phyloP scores from a whole-genome alignment of 768 basidiomycete genomes.

The Russula vinacea region DNA sequence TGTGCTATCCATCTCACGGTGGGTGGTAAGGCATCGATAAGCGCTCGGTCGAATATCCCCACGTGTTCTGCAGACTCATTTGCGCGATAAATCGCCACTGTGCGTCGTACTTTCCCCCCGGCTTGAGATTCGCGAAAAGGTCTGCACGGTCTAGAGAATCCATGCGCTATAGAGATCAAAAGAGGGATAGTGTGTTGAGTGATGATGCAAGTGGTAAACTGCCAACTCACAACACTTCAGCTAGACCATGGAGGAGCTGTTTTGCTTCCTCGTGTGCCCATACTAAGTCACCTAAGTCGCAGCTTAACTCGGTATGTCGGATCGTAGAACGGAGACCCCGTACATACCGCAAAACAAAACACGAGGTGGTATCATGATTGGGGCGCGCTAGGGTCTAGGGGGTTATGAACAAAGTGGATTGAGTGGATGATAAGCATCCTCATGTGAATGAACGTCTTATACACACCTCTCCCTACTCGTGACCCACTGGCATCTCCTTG shows the following conservation, averaged over 20 bases:
- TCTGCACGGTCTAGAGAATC: conserved; percentile 62
- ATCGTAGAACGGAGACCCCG: background rate
- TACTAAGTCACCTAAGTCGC: conserved; percentile 55
- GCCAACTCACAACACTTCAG: conserved; percentile 69
- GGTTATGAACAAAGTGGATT: background rate
- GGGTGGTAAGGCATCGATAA: conserved; percentile 64
- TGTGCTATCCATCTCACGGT: conserved; percentile 84
- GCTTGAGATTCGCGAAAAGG: conserved; percentile 61
- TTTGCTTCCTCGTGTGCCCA: conserved; percentile 80
- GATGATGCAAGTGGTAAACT: background rate
- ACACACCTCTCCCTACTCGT: background rate
- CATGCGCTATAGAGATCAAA: conserved; percentile 39
- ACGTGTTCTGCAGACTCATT: conserved; percentile 62
- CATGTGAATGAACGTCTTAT: background rate
- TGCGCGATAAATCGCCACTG: conserved; percentile 76
- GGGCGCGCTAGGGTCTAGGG: background rate
- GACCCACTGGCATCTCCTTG: background rate
- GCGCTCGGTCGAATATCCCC: conserved; percentile 76
- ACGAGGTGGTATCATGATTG: conserved; percentile 29
- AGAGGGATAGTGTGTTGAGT: background rate
- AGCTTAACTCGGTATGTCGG: conserved; percentile 1
- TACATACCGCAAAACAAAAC: conserved; percentile 39
- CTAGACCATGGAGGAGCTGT: conserved; percentile 59
- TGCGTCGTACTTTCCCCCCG: conserved; percentile 70
- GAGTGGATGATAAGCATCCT: background rate